These are phyloP conservation scores for Hapsidospora chrysogenum DNA, from an alignment of 495 filamentous ascomycete species.

Conservation along the genomic window DNA sequence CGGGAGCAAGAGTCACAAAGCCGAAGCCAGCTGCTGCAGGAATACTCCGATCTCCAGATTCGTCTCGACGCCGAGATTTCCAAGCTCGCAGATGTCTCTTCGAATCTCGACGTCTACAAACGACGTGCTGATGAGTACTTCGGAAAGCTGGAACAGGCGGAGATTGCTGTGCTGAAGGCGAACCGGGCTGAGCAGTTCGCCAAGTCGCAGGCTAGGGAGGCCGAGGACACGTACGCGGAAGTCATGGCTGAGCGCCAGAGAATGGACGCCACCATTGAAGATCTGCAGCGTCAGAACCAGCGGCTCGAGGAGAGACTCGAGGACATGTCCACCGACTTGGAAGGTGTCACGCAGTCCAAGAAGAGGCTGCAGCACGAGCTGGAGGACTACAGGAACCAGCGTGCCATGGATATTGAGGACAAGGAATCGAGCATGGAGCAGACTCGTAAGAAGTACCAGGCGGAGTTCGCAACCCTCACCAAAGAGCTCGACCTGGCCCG, in stretches of 20 bases:
- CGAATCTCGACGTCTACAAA: conserved; percentile 82
- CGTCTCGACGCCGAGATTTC: conserved; percentile 79
- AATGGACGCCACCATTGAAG: conserved; percentile 77
- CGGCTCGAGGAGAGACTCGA: conserved; percentile 81
- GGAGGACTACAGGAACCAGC: conserved; percentile 89
- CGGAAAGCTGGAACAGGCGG: conserved; percentile 90
- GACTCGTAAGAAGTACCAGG: conserved; percentile 91
- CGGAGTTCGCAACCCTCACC: conserved; percentile 74
- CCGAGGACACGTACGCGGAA: conserved; percentile 76
- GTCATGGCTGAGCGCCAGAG: conserved; percentile 87
- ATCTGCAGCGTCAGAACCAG: conserved; percentile 78
- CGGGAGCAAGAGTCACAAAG: conserved; percentile 73
- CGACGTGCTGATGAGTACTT: conserved; percentile 91
- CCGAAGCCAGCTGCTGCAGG: conserved; percentile 74
- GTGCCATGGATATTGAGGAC: conserved; percentile 92
- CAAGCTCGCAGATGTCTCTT: conserved; percentile 65
- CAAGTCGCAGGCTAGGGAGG: conserved; percentile 71
- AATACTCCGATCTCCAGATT: conserved; percentile 89
- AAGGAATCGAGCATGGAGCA: conserved; percentile 95
- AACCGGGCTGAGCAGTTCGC: conserved; percentile 86
- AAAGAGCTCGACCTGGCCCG: conserved; percentile 87
- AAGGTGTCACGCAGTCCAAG: conserved; percentile 74
- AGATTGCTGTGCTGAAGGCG: conserved; percentile 88
- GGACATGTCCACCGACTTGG: conserved; percentile 78
- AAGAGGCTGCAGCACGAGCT: conserved; percentile 94